Evolutionary conservation across 2,329 filamentous ascomycete species (phyloP).

Genomic region (Sporothrix brunneoviolacea): DNA sequence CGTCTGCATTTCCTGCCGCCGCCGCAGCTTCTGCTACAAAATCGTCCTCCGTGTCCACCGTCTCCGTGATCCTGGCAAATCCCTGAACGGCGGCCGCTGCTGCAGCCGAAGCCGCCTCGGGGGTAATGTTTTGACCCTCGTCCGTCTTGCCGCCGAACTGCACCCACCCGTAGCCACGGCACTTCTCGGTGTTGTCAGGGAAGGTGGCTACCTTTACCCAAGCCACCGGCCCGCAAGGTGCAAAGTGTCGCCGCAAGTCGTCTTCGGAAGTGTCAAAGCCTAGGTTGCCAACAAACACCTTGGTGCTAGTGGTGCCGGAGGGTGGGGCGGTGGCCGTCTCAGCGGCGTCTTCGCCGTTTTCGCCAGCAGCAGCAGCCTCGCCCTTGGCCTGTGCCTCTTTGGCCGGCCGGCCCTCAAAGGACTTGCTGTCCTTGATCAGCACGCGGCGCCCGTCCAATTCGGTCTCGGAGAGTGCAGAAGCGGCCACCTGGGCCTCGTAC

Average conservation of each 20-base stretch:
- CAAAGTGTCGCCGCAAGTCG: constrained; percentile 72
- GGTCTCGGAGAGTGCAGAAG: constrained; percentile 79
- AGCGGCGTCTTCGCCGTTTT: constrained; percentile 18
- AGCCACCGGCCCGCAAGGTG: constrained; percentile 73
- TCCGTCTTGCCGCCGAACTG: constrained; percentile 56
- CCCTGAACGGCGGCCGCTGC: constrained; percentile 74
- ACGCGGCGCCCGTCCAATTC: constrained; percentile 69
- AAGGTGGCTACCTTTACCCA: constrained; percentile 90
- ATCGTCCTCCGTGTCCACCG: constrained; percentile 56
- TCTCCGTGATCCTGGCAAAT: constrained; percentile 65
- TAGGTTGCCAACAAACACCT: constrained; percentile 88
- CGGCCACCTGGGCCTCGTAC: constrained; percentile 63
- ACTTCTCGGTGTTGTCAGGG: constrained; percentile 84
- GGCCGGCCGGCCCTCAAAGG: constrained; percentile 74
- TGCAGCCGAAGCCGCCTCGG: constrained; percentile 53
- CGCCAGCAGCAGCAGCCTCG: constrained; percentile 18
- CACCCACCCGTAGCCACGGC: constrained; percentile 95
- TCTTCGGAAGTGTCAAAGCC: constrained; percentile 77
- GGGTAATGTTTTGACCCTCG: constrained; percentile 6
- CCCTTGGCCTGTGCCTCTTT: constrained; percentile 17
- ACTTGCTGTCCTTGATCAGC: constrained; percentile 88
- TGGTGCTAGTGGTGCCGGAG: constrained; percentile 52
- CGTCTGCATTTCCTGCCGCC: constrained; percentile 14
- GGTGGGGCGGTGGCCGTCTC: constrained; percentile 23
- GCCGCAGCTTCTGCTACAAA: constrained; percentile 45